Evolutionary conservation across 257 asterid species (phyloP).

Genomic region (Cynanchum wilfordii): DNA sequence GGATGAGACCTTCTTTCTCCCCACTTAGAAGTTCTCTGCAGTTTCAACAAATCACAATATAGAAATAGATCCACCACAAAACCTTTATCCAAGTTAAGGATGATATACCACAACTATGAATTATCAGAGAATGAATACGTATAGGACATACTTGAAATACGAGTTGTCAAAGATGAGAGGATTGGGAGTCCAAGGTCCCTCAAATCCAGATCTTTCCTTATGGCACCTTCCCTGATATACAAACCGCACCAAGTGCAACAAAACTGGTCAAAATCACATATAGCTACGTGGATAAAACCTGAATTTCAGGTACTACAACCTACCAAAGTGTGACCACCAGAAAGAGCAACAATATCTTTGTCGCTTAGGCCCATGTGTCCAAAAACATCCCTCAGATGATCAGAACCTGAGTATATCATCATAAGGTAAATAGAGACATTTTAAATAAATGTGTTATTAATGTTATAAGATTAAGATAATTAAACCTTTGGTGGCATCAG

Average conservation of each 20-base stretch:
- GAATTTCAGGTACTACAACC: not conserved
- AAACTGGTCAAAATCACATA: constrained; percentile 1
- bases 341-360: constrained; percentile 75
- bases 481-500: constrained; percentile 80
- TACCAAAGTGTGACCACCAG: constrained; percentile 91
- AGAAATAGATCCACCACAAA: not conserved
- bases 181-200: constrained; percentile 77
- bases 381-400: constrained; percentile 78
- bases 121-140: not conserved
- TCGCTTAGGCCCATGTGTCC: constrained; percentile 84
- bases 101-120: not conserved
- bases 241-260: not conserved
- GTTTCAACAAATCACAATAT: not conserved
- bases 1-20: constrained; percentile 58
- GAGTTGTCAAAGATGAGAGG: constrained; percentile 78
- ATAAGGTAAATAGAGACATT: not conserved
- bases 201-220: constrained; percentile 80
- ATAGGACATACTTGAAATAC: constrained; percentile 47
- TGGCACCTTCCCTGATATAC: constrained; percentile 67
- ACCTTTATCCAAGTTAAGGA: not conserved
- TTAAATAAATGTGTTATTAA: not conserved
- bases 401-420: constrained; percentile 40
- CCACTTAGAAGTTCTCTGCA: constrained; percentile 60
- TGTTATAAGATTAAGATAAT: not conserved
- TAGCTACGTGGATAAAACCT: not conserved